These are phyloP conservation scores for Mycocalia duriaeana DNA, from an alignment of 1,284 basidiomycete species.

Conservation along the genomic window DNA sequence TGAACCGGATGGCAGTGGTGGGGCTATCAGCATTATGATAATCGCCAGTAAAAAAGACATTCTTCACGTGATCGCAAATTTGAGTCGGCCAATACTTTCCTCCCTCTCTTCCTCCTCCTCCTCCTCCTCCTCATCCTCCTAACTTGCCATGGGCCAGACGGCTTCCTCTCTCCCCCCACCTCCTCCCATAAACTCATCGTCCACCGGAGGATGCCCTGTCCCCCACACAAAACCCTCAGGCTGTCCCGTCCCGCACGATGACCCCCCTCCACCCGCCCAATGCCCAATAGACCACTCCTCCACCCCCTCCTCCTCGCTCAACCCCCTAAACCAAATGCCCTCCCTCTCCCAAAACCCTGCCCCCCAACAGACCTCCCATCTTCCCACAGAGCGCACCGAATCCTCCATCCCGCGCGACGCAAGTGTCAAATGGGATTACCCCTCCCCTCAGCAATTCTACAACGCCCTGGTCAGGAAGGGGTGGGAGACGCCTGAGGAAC, in stretches of 20 bases:
- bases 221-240: slow-evolving; percentile 16
- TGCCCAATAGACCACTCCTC: slow-evolving; percentile 46
- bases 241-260: slow-evolving; percentile 31
- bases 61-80: too few species aligned
- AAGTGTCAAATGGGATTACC: slow-evolving; percentile 84
- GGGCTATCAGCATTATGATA: too few species aligned
- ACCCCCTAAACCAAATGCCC: slow-evolving; percentile 92
- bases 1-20: too few species aligned
- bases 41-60: too few species aligned
- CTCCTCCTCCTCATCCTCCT: too few species aligned
- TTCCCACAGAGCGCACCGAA: slow-evolving; percentile 73
- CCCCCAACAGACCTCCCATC: slow-evolving; percentile 48
- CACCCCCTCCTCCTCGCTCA: too few species aligned
- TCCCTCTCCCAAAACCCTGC: slow-evolving; percentile 66
- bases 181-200: slow-evolving; percentile 8
- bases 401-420: slow-evolving; percentile 85
- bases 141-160: slow-evolving; percentile 28
- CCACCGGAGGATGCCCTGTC: slow-evolving; percentile 19
- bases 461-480: slow-evolving; percentile 96
- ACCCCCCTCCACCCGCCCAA: slow-evolving; percentile 25
- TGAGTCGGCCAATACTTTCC: too few species aligned
- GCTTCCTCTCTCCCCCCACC: slow-evolving; percentile 14
- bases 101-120: too few species aligned
- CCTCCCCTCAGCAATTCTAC: slow-evolving; percentile 97
- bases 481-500: slow-evolving; percentile 96